Evolutionary conservation across 805 yeast species (phyloP).

Genomic region (Candida maris): DNA sequence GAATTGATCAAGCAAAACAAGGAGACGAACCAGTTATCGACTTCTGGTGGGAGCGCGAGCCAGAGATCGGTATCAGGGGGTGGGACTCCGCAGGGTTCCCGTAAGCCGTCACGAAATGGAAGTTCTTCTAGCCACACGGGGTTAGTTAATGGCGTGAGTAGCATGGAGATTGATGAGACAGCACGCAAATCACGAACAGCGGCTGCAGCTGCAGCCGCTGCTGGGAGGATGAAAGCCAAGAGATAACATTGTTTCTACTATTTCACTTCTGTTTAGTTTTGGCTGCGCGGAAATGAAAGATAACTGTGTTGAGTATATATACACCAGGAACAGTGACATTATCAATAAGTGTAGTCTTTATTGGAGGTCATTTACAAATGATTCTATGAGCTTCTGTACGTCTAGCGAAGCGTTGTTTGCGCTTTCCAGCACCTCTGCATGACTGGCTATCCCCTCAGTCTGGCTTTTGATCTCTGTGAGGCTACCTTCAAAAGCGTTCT

Average conservation of each 20-base stretch:
- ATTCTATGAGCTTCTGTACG: constrained; percentile 66
- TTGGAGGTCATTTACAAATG: constrained; percentile 38
- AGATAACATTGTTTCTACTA: constrained; percentile 1
- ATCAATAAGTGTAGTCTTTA: neutral
- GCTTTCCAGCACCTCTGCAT: constrained; percentile 83
- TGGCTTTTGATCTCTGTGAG: constrained; percentile 35
- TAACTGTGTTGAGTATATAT: too few species aligned
- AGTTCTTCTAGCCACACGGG: constrained; percentile 1
- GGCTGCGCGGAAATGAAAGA: too few species aligned
- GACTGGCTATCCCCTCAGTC: constrained; percentile 79
- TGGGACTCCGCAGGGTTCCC: constrained; percentile 1
- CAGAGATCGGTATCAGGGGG: neutral
- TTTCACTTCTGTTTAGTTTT: too few species aligned
- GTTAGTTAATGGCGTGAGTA: constrained; percentile 2
- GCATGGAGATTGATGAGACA: constrained; percentile 3
- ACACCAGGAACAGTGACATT: neutral
- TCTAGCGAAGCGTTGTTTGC: constrained; percentile 80
- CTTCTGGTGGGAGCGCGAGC: neutral
- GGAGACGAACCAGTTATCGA: constrained; percentile 4
- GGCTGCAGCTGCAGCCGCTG: constrained; percentile 23
- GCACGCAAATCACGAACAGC: constrained; percentile 14
- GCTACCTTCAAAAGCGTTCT: constrained; percentile 35
- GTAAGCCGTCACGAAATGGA: constrained; percentile 1
- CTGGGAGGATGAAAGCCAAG: constrained; percentile 9
- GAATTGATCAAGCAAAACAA: constrained; percentile 42